A percentile compares a stretch with the other conserved stretches of the same genome.
These are phyloP conservation scores for Kodamaea fukazawae DNA, from an alignment of 805 yeast species.

Conservation along the genomic window DNA sequence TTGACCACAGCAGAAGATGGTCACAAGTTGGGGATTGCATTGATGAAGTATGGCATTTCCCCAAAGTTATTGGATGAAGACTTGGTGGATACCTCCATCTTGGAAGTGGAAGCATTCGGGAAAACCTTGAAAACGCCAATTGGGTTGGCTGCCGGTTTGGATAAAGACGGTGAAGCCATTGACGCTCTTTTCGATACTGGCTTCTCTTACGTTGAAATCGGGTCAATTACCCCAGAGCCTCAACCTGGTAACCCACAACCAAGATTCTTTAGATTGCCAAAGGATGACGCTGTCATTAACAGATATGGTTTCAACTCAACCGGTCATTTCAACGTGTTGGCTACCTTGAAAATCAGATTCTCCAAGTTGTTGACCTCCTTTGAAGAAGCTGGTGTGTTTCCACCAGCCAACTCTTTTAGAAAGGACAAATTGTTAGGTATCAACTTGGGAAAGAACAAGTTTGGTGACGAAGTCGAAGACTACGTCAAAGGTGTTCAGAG, in stretches of 20 bases:
- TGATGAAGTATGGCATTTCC: conserved; percentile 63
- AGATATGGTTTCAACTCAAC: conserved; percentile 92
- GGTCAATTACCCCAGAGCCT: conserved; percentile 87
- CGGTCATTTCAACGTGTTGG: conserved; percentile 76
- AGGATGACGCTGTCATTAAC: conserved; percentile 89
- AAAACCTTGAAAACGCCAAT: conserved; percentile 69
- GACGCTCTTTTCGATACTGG: conserved; percentile 78
- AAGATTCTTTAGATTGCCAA: conserved; percentile 79
- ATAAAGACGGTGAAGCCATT: conserved; percentile 88
- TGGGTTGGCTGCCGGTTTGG: conserved; percentile 95
- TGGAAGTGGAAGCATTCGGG: conserved; percentile 66
- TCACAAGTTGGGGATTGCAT: conserved; percentile 69
- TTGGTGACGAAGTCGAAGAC: conserved; percentile 86
- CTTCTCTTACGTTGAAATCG: conserved; percentile 87
- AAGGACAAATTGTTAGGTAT: conserved; percentile 69
- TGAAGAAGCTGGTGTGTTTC: conserved; percentile 18
- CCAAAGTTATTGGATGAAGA: conserved; percentile 60
- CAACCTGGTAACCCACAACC: conserved; percentile 96
- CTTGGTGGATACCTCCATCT: conserved; percentile 38
- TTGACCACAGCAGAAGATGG: conserved; percentile 82
- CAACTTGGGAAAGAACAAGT: conserved; percentile 89
- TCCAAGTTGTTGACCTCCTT: conserved; percentile 33
- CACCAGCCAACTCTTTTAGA: conserved; percentile 50
- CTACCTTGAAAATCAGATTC: conserved; percentile 64
- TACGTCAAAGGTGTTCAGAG: conserved; percentile 80